A percentile compares a stretch with the other conserved stretches of the same genome.
These are phyloP conservation scores for Penicillium sp. DNA, from an alignment of 2,329 filamentous ascomycete genomes.

Conservation along the genomic window DNA sequence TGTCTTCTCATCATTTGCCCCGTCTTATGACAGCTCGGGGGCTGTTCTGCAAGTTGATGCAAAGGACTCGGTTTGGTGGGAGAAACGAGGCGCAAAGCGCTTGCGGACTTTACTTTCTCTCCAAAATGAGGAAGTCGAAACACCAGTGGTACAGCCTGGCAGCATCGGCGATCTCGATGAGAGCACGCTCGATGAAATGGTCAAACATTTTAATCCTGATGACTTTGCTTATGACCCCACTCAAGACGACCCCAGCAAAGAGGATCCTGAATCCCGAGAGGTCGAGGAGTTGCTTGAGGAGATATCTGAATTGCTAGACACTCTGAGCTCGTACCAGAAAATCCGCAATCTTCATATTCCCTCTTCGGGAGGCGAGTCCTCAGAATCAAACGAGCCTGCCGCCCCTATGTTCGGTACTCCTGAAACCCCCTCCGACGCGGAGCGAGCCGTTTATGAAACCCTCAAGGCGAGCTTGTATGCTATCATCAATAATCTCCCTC, in stretches of 20 bases:
- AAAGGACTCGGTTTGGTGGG: conserved; percentile 53
- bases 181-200: conserved; percentile 46
- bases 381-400: conserved; percentile 34
- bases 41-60: conserved; percentile 48
- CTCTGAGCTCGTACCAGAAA: conserved; percentile 64
- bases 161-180: conserved; percentile 45
- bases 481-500: conserved; percentile 75
- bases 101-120: conserved; percentile 43
- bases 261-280: conserved; percentile 49
- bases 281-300: conserved; percentile 58
- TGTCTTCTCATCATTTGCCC: conserved; percentile 55
- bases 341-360: conserved; percentile 57
- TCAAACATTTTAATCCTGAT: conserved; percentile 47
- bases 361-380: conserved; percentile 32
- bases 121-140: conserved; percentile 26
- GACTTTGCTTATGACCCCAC: conserved; percentile 33
- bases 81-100: conserved; percentile 44
- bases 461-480: conserved; percentile 75
- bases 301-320: conserved; percentile 64
- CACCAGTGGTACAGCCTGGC: conserved; percentile 31
- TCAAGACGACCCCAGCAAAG: conserved; percentile 30
- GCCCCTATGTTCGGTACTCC: conserved; percentile 45
- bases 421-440: conserved; percentile 58
- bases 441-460: conserved; percentile 67
- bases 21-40: conserved; percentile 50